A percentile compares a stretch with the other conserved stretches of the same genome.
Evolutionary conservation across 805 yeast species (phyloP).

Genomic region (Candida rishiriensis): DNA sequence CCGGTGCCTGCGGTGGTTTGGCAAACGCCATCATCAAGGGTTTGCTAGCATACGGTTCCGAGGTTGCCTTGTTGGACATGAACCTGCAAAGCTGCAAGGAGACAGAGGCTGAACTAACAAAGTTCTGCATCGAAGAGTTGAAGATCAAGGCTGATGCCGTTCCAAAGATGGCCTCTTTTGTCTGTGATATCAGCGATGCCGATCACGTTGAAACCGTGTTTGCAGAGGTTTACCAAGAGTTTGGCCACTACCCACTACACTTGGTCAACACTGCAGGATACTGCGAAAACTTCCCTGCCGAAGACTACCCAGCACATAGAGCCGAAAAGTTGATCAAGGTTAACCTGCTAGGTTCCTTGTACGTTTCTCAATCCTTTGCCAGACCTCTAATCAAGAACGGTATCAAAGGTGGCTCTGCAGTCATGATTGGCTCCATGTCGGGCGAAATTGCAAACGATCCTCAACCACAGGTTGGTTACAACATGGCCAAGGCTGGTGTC

Average conservation of each 20-base stretch:
- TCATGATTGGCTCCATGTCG: slow-evolving; percentile 75
- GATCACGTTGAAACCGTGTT: slow-evolving; percentile 53
- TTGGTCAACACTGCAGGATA: slow-evolving; percentile 81
- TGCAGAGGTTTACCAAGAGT: slow-evolving; percentile 49
- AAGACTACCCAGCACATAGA: slow-evolving; percentile 66
- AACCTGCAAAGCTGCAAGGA: slow-evolving; percentile 53
- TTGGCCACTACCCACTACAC: slow-evolving; percentile 57
- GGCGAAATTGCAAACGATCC: slow-evolving; percentile 76
- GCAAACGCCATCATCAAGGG: slow-evolving; percentile 63
- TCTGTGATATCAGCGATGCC: slow-evolving; percentile 69
- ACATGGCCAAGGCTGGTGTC: slow-evolving; percentile 84
- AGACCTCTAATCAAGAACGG: slow-evolving; percentile 56
- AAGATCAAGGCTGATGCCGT: slow-evolving; percentile 22
- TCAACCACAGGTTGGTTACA: slow-evolving; percentile 75
- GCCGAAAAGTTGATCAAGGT: slow-evolving; percentile 68
- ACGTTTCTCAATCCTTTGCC: slow-evolving; percentile 71
- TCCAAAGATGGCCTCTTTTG: slow-evolving; percentile 55
- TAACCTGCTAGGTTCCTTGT: slow-evolving; percentile 69
- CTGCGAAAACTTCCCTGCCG: slow-evolving; percentile 76
- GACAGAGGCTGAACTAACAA: slow-evolving; percentile 44
- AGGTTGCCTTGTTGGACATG: slow-evolving; percentile 68
- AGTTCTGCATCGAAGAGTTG: slow-evolving; percentile 25
- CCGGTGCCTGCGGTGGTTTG: slow-evolving; percentile 82
- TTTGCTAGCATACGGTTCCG: slow-evolving; percentile 71
- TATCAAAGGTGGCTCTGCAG: slow-evolving; percentile 53